Evolutionary conservation across 108 stramenopile species (phyloP).

Genomic region (Conticribra weissflogii): DNA sequence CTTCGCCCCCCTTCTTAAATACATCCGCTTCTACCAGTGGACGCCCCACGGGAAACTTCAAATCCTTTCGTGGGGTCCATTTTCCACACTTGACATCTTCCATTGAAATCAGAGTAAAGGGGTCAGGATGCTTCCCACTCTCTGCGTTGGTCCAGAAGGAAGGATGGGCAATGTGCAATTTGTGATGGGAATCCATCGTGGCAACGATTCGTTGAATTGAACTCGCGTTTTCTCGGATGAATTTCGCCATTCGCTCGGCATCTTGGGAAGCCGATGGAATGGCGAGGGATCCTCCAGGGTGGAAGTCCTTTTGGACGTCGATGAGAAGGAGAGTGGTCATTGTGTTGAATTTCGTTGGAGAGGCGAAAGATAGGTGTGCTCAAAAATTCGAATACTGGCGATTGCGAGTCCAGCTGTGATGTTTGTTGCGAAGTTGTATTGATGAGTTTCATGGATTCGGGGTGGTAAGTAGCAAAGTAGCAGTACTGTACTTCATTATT

Average conservation of each 20-base stretch:
- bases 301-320: slow-evolving; percentile 93
- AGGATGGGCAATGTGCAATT: slow-evolving; percentile 94
- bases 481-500: too few species aligned
- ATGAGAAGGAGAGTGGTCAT: slow-evolving; percentile 81
- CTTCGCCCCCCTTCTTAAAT: slow-evolving; percentile 21
- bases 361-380: background rate
- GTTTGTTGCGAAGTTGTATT: too few species aligned
- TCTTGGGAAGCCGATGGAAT: slow-evolving; percentile 86
- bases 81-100: slow-evolving; percentile 34
- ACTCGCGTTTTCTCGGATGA: slow-evolving; percentile 55
- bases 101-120: slow-evolving; percentile 86
- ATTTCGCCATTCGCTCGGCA: slow-evolving; percentile 71
- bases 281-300: slow-evolving; percentile 91
- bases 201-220: slow-evolving; percentile 82
- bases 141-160: slow-evolving; percentile 72
- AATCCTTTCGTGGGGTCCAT: slow-evolving; percentile 18
- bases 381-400: too few species aligned
- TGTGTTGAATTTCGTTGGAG: background rate
- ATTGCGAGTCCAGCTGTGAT: too few species aligned
- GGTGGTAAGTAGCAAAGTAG: too few species aligned
- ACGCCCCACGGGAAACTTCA: slow-evolving; percentile 3
- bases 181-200: slow-evolving; percentile 92
- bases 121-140: slow-evolving; percentile 52
- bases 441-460: too few species aligned
- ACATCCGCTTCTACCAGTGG: slow-evolving; percentile 31